These are phyloP conservation scores for Hymenochaete sp. DNA, from an alignment of 1,284 basidiomycete genomes.

Conservation along the genomic window DNA sequence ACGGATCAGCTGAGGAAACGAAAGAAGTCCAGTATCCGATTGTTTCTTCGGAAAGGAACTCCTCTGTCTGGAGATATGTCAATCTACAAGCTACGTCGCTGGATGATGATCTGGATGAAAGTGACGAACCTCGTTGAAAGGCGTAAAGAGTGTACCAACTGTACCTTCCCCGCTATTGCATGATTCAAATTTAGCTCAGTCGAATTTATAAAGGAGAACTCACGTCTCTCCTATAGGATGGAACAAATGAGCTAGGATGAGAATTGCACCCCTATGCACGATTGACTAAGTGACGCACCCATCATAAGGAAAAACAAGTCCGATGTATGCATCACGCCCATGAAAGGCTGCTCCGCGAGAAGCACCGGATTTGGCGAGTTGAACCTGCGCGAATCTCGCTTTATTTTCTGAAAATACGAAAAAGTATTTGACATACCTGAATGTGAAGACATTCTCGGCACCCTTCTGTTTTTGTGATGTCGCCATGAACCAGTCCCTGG, in stretches of 20 bases:
- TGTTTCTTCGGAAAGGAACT: constrained; percentile 31
- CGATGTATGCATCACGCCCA: constrained; percentile 37
- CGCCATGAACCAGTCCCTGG: constrained; percentile 35
- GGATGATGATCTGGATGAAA: constrained; percentile 1
- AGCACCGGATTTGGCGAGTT: constrained; percentile 34
- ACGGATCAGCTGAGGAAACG: constrained; percentile 30
- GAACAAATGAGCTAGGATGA: no score
- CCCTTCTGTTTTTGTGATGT: constrained; percentile 27
- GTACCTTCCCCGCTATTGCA: constrained; percentile 24
- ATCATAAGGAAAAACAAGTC: constrained; percentile 38
- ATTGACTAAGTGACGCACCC: constrained; percentile 24
- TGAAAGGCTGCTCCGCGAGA: constrained; percentile 30
- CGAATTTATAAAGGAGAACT: constrained; percentile 12
- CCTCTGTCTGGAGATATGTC: constrained; percentile 31
- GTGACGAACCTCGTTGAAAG: constrained; percentile 31
- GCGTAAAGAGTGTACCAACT: constrained; percentile 32
- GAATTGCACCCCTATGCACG: not conserved
- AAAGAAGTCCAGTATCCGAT: constrained; percentile 42
- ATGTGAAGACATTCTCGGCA: constrained; percentile 30
- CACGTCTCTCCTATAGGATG: constrained; percentile 32
- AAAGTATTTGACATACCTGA: constrained; percentile 22
- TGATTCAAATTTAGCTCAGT: constrained; percentile 12
- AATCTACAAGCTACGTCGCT: not conserved
- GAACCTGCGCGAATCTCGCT: no score
- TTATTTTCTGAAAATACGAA: not conserved